Conservation (phyloP, 208 protist species). For the Trypanosomatidae sp. region DNA sequence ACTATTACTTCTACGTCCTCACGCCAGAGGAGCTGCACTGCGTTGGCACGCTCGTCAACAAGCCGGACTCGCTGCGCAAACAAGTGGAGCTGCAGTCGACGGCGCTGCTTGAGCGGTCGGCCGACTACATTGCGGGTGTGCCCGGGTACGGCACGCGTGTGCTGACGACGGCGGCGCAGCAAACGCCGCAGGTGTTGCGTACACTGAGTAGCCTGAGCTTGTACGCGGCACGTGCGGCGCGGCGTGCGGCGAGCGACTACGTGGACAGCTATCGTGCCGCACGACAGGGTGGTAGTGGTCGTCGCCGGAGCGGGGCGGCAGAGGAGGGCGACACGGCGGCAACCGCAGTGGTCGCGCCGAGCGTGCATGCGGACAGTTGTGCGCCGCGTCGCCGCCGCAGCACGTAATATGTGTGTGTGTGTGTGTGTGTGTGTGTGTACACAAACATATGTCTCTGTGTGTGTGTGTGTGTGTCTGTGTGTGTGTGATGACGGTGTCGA, state of each 20-base stretch:
- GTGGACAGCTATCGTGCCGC: too few relatives aligned
- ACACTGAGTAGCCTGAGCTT: constrained; percentile 12
- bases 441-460: too few relatives aligned
- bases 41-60: constrained; percentile 19
- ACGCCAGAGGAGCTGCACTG: constrained; percentile 19
- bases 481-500: too few relatives aligned
- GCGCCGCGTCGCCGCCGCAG: too few relatives aligned
- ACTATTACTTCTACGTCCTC: constrained; percentile 44
- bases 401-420: too few relatives aligned
- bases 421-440: too few relatives aligned
- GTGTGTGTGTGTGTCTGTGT: too few relatives aligned
- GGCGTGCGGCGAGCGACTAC: constrained; percentile 14
- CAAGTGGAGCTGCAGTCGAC: constrained; percentile 29
- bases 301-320: too few relatives aligned
- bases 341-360: too few relatives aligned
- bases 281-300: too few relatives aligned
- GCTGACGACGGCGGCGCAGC: constrained; percentile 10
- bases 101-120: constrained; percentile 24
- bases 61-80: constrained; percentile 26
- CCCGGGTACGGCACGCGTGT: constrained; percentile 11
- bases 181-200: constrained; percentile 13
- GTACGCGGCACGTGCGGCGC: constrained; percentile 11
- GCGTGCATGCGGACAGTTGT: too few relatives aligned
- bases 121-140: constrained; percentile 13
- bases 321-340: too few relatives aligned